Conservation (phyloP, 257 asterid species). For the Coffea eugenioides region DNA sequence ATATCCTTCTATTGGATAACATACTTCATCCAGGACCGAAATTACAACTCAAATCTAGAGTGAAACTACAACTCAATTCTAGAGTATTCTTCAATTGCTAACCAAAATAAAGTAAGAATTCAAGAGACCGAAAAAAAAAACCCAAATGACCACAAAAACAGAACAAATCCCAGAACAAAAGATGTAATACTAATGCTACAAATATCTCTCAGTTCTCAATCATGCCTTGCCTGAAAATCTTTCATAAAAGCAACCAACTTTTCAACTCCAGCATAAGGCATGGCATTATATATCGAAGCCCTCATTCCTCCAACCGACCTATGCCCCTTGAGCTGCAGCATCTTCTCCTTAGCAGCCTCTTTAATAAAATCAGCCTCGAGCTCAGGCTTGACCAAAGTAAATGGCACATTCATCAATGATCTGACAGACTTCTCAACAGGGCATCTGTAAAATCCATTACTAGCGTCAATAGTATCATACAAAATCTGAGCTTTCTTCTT, state of each 20-base stretch:
- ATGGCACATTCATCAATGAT: slow-evolving; percentile 92
- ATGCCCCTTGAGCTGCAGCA: slow-evolving; percentile 98
- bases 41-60: neutral
- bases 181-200: slow-evolving; percentile 4
- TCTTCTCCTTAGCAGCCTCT: slow-evolving; percentile 92
- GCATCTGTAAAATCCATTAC: slow-evolving; percentile 77
- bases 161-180: neutral
- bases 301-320: slow-evolving; percentile 97
- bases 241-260: slow-evolving; percentile 91
- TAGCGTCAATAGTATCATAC: slow-evolving; percentile 73
- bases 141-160: neutral
- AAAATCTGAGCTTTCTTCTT: slow-evolving; percentile 58
- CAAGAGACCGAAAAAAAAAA: neutral
- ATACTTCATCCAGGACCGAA: neutral
- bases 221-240: slow-evolving; percentile 92
- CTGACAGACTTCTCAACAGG: slow-evolving; percentile 87
- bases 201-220: slow-evolving; percentile 10
- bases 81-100: slow-evolving; percentile 2
- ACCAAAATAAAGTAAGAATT: neutral
- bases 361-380: slow-evolving; percentile 81
- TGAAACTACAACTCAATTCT: neutral
- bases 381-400: slow-evolving; percentile 74
- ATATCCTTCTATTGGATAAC: neutral
- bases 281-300: slow-evolving; percentile 95
- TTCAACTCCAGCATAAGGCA: slow-evolving; percentile 91